A percentile compares a stretch with the other conserved stretches of the same genome.
phyloP scores from a whole-genome alignment of 2,329 filamentous ascomycete species.

The Aspergillus fischeri region DNA sequence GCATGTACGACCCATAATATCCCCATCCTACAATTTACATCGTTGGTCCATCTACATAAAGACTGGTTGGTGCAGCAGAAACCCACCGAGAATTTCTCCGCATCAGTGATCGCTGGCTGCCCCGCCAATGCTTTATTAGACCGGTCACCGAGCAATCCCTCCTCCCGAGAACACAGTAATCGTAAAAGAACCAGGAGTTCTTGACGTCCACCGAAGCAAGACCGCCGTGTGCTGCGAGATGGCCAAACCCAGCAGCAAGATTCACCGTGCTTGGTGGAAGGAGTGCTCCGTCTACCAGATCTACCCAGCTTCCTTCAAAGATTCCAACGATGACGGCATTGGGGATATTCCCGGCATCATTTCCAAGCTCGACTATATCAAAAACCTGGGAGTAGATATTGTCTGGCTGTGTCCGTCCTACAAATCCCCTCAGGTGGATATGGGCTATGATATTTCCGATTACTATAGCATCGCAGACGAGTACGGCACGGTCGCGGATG shows the following conservation, averaged over 20 bases:
- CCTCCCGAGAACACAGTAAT: neutral
- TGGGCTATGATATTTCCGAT: slow-evolving; percentile 54
- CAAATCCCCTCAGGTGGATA: slow-evolving; percentile 52
- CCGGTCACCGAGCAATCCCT: neutral
- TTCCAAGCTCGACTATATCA: slow-evolving; percentile 61
- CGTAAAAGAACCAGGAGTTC: neutral
- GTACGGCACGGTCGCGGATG: slow-evolving; percentile 64
- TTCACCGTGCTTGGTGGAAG: slow-evolving; percentile 52
- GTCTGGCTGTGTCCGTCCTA: slow-evolving; percentile 53
- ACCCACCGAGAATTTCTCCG: slow-evolving; percentile 8
- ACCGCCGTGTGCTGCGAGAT: slow-evolving; percentile 4
- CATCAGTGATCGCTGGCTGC: neutral
- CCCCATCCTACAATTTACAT: neutral
- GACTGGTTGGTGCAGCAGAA: neutral
- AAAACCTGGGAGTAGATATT: slow-evolving; percentile 58
- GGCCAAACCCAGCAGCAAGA: slow-evolving; percentile 11
- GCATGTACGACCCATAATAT: neutral
- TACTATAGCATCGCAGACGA: slow-evolving; percentile 62
- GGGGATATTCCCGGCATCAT: slow-evolving; percentile 64
- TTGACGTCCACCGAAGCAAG: neutral
- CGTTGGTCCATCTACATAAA: neutral
- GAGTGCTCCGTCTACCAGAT: slow-evolving; percentile 57
- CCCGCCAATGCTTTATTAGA: neutral
- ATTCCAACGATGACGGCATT: slow-evolving; percentile 51
- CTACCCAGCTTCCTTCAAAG: slow-evolving; percentile 56